phyloP scores from a whole-genome alignment of 2,329 filamentous ascomycete species.

The Penicillium sp. region DNA sequence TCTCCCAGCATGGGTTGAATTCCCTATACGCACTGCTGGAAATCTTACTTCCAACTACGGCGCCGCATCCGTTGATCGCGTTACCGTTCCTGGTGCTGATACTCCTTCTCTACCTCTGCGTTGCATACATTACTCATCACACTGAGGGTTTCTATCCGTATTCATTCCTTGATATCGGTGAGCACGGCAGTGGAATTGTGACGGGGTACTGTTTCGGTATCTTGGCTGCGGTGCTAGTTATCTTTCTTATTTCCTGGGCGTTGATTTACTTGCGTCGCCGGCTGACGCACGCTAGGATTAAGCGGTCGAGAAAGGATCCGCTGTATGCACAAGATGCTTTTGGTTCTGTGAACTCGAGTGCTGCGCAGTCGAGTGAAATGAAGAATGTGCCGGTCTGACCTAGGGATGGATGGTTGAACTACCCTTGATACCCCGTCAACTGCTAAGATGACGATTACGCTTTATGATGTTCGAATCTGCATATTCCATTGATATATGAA shows the following conservation, averaged over 20 bases:
- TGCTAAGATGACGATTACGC: not conserved
- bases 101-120: conserved; percentile 65
- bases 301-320: conserved; percentile 24
- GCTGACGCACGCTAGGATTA: conserved; percentile 37
- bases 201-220: conserved; percentile 61
- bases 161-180: conserved; percentile 64
- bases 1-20: conserved; percentile 74
- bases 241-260: conserved; percentile 52
- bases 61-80: conserved; percentile 61
- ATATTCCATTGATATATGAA: not conserved
- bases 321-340: not conserved
- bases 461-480: not conserved
- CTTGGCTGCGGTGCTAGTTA: conserved; percentile 51
- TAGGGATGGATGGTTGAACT: not conserved
- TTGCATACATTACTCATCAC: conserved; percentile 70
- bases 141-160: conserved; percentile 74
- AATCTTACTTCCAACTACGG: conserved; percentile 64
- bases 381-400: conserved; percentile 6
- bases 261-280: conserved; percentile 54
- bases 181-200: conserved; percentile 52
- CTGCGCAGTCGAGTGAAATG: conserved; percentile 9
- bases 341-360: not conserved
- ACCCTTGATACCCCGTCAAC: not conserved
- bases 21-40: conserved; percentile 70
- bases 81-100: conserved; percentile 66